These are phyloP conservation scores for Babesia divergens DNA, from an alignment of 169 alveolate species.

Conservation along the genomic window DNA sequence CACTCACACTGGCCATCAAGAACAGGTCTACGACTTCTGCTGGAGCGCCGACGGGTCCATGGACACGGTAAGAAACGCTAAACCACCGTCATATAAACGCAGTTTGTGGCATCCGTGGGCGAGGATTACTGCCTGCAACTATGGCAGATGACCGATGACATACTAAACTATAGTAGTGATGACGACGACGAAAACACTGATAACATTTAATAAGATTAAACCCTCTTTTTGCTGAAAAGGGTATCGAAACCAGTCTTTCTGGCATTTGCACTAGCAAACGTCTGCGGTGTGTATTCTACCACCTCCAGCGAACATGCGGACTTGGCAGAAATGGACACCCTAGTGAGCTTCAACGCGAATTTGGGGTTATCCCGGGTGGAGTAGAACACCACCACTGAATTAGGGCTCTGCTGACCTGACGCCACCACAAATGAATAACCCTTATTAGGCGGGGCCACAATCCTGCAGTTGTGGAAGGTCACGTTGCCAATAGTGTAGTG, in stretches of 20 bases:
- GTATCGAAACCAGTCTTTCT: not conserved
- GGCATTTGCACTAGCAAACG: not conserved
- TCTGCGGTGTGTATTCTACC: not conserved
- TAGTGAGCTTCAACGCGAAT: not conserved
- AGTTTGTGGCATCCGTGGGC: constrained; percentile 63
- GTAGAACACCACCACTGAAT: not conserved
- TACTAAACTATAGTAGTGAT: constrained; percentile 35
- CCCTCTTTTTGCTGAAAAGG: not conserved
- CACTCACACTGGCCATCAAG: constrained; percentile 66
- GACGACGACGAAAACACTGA: not conserved
- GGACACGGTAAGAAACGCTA: constrained; percentile 20
- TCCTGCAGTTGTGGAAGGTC: constrained; percentile 14
- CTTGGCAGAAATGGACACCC: not conserved
- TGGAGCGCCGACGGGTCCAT: constrained; percentile 49
- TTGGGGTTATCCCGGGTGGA: not conserved
- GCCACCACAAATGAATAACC: constrained; percentile 15
- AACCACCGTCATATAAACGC: not conserved
- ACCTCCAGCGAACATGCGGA: constrained; percentile 5
- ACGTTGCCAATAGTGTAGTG: constrained; percentile 6
- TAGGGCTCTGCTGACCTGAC: not conserved
- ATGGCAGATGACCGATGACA: constrained; percentile 58
- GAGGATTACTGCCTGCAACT: constrained; percentile 60
- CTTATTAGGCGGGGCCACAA: not conserved
- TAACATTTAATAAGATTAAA: not conserved
- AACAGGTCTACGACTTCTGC: constrained; percentile 54